Percentiles rank a stretch among this genome's conserved stretches.
These are phyloP conservation scores for Euptelea pleiosperma DNA, from an alignment of 164 flowering plant genomes.

Conservation along the genomic window DNA sequence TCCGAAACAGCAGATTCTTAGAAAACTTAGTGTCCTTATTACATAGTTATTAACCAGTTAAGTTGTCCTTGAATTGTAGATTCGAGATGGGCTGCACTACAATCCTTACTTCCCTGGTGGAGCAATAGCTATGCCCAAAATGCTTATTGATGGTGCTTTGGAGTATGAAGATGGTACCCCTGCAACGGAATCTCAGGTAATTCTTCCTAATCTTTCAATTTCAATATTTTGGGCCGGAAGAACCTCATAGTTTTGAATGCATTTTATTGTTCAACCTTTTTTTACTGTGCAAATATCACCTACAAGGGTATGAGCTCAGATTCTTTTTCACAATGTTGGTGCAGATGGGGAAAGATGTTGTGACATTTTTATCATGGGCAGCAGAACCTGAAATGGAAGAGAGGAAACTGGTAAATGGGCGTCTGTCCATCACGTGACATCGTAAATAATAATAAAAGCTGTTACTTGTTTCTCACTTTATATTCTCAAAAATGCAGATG, in stretches of 20 bases:
- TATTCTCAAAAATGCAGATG: conserved; percentile 19
- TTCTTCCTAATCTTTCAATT: neutral
- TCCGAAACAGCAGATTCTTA: no score
- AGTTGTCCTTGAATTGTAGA: conserved; percentile 27
- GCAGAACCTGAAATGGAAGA: conserved; percentile 69
- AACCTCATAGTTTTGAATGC: no score
- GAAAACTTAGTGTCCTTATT: no score
- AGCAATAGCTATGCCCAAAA: conserved; percentile 95
- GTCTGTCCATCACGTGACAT: neutral
- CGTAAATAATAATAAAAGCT: no score
- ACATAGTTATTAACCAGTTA: neutral
- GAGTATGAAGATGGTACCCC: conserved; percentile 67
- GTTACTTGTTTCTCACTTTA: neutral
- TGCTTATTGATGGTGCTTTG: conserved; percentile 88
- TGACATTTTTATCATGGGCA: conserved; percentile 53
- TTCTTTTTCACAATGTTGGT: conserved; percentile 6
- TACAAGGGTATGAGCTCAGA: neutral
- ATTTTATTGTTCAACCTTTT: no score
- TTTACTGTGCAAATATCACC: no score
- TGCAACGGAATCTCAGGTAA: conserved; percentile 61
- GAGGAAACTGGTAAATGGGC: conserved; percentile 34
- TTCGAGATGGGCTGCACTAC: conserved; percentile 79
- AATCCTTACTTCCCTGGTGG: conserved; percentile 98
- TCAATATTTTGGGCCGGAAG: conserved; percentile 11
- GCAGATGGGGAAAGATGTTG: conserved; percentile 63